Evolutionary conservation across 1,139 yeast genomes (phyloP).

Genomic region (Yarrowia galli): DNA sequence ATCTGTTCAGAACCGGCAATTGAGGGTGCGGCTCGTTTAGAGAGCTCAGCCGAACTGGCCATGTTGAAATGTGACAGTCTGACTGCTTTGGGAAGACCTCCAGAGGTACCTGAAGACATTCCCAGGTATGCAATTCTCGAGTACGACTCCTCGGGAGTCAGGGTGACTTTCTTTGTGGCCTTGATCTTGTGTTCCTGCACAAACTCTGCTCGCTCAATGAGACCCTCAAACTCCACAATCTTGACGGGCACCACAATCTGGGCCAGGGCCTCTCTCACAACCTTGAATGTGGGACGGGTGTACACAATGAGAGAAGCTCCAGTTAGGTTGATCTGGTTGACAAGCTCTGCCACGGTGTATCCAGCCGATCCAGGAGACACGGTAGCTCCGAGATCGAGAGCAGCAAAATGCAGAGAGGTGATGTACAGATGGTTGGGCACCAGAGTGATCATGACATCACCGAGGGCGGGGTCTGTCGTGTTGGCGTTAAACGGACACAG

Average conservation of each 20-base stretch:
- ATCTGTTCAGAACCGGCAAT: constrained; percentile 40
- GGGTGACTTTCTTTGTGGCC: constrained; percentile 9
- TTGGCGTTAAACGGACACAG: constrained; percentile 19
- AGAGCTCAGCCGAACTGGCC: constrained; percentile 43
- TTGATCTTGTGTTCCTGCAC: constrained; percentile 7
- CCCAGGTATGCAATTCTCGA: constrained; percentile 41
- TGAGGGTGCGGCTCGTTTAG: constrained; percentile 35
- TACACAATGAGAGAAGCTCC: constrained; percentile 23
- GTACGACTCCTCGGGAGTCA: constrained; percentile 23
- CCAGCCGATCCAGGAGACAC: constrained; percentile 35
- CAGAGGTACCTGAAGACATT: constrained; percentile 74
- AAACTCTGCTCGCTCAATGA: constrained; percentile 13
- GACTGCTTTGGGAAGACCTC: constrained; percentile 67
- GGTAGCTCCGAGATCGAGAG: constrained; percentile 31
- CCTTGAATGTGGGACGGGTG: not conserved
- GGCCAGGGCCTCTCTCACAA: constrained; percentile 8
- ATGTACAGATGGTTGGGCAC: constrained; percentile 34
- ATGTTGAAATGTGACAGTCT: constrained; percentile 57
- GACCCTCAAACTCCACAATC: constrained; percentile 24
- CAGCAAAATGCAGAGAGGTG: constrained; percentile 30
- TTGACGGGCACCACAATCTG: constrained; percentile 5
- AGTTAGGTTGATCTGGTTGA: constrained; percentile 31
- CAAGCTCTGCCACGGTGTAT: constrained; percentile 34
- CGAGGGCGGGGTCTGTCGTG: constrained; percentile 17
- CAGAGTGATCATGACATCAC: constrained; percentile 25